These are phyloP conservation scores for Cardamine chenopodiifolia DNA, from an alignment of 345 rosid species.

Conservation along the genomic window DNA sequence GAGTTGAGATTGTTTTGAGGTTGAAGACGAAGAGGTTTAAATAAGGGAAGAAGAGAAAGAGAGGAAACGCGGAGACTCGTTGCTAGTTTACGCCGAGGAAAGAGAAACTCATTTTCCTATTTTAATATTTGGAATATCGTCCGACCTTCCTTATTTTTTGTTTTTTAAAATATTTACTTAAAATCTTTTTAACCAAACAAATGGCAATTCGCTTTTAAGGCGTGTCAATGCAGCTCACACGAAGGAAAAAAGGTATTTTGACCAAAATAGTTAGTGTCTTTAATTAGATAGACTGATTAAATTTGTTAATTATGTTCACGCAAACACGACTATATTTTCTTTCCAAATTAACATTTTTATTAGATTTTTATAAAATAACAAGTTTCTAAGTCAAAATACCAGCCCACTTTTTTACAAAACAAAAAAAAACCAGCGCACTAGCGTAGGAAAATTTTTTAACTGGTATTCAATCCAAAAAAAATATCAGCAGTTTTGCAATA, in stretches of 20 bases:
- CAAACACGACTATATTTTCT: neutral
- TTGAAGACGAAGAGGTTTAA: conserved; percentile 31
- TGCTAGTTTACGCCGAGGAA: conserved; percentile 38
- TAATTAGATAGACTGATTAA: neutral
- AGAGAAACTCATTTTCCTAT: conserved; percentile 18
- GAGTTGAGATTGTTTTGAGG: conserved; percentile 18
- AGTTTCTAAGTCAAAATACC: neutral
- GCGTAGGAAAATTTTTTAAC: too few relatives aligned
- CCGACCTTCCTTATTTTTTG: neutral
- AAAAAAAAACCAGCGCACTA: too few relatives aligned
- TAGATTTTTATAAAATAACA: too few relatives aligned
- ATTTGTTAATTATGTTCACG: neutral
- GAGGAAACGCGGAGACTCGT: conserved; percentile 37
- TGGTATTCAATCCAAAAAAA: neutral
- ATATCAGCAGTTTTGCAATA: too few relatives aligned
- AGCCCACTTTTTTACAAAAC: too few relatives aligned
- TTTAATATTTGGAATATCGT: neutral
- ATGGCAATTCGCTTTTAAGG: neutral
- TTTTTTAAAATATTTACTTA: neutral
- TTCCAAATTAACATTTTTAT: neutral
- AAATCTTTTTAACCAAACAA: conserved; percentile 5
- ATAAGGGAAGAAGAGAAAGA: conserved; percentile 3
- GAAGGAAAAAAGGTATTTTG: too few relatives aligned
- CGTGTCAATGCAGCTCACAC: neutral
- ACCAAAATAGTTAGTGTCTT: too few relatives aligned